These are phyloP conservation scores for Venturia asperata DNA, from an alignment of 2,329 filamentous ascomycete species.

Conservation along the genomic window DNA sequence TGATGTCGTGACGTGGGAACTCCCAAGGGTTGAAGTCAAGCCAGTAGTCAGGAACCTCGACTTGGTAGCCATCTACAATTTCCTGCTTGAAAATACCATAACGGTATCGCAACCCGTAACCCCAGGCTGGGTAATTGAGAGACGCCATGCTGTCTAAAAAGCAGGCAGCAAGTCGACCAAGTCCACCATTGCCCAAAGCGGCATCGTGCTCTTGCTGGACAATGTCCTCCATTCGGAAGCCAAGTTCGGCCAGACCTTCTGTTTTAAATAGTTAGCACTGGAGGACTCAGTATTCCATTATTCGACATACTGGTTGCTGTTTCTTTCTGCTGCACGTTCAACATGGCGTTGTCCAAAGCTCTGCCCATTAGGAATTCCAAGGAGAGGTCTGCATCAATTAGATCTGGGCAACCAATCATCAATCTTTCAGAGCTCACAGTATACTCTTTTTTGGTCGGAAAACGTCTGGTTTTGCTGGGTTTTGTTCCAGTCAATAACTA, in stretches of 20 bases:
- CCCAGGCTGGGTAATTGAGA: slow-evolving; percentile 94
- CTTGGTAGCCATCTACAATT: slow-evolving; percentile 95
- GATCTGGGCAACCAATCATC: neutral
- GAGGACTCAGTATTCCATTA: slow-evolving; percentile 22
- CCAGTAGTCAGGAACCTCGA: slow-evolving; percentile 98
- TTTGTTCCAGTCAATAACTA: slow-evolving; percentile 95
- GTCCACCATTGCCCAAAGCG: slow-evolving; percentile 88
- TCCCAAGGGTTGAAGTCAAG: slow-evolving; percentile 99
- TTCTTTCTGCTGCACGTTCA: slow-evolving; percentile 86
- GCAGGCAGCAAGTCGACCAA: slow-evolving; percentile 90
- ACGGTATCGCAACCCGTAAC: slow-evolving; percentile 89
- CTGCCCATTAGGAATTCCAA: slow-evolving; percentile 97
- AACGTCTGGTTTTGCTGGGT: slow-evolving; percentile 95
- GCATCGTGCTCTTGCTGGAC: slow-evolving; percentile 94
- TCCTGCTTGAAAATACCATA: slow-evolving; percentile 99
- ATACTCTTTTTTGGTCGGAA: slow-evolving; percentile 83
- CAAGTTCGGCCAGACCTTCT: slow-evolving; percentile 83
- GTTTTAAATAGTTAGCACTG: slow-evolving; percentile 17
- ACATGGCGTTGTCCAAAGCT: slow-evolving; percentile 95
- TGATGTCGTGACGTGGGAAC: slow-evolving; percentile 90
- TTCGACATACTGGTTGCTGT: slow-evolving; percentile 62
- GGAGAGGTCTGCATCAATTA: slow-evolving; percentile 58
- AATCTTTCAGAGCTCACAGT: slow-evolving; percentile 51
- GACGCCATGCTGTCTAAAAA: slow-evolving; percentile 95
- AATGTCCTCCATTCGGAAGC: slow-evolving; percentile 94